Base-by-base conservation (phyloP, 805 yeast genomes). In the Lipomyces chichibuensis region DNA sequence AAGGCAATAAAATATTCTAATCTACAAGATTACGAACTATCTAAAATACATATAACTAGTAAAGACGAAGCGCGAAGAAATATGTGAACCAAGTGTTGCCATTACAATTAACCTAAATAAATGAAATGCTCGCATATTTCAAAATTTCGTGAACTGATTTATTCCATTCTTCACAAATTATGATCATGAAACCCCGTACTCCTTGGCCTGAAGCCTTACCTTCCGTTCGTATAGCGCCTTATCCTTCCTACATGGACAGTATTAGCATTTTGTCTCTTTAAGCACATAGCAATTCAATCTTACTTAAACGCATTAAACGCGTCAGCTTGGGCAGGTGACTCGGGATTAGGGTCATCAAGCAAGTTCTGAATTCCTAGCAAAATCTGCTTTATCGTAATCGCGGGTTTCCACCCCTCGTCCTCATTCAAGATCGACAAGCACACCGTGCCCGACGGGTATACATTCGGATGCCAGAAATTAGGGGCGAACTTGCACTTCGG, bases 321-420 rank as follows among this genome's bases (percentile, higher is more conserved):
- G 2, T 96, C 96, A 72, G 92, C 95, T 79, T 95, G 99, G 0
- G 99, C 99, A 1, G 99, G 99, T 0, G 98, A 92, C 69, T 88
- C 88, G 27, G 97, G 96, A 76, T 95, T 95, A 49, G 99, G 99
- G 49, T 87, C 84, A 74, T 90, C 91, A 68, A 95, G 82, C 64
- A 95, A 83, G 77, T 93, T 97, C 78, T 95, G 99, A 61, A 95
- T 87, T 4, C 99, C 99, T 69, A 92, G 80, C 1, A 90, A 88
- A 66, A 95, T 89, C 76, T 94, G 97, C 75, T 91, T 92, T 17
- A 65, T 55, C 17, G 97, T 91, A 72, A 94, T 90, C 8, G 97
- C 97, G 0, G 99, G 99, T 75, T 97, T 86, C 99, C 99, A 95
- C 78, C 92, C 98, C 78, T 93, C 96, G 57, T 89, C 92, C 77